Conservation (phyloP, 129 eudicot species). For the Dittrichia graveolens region DNA sequence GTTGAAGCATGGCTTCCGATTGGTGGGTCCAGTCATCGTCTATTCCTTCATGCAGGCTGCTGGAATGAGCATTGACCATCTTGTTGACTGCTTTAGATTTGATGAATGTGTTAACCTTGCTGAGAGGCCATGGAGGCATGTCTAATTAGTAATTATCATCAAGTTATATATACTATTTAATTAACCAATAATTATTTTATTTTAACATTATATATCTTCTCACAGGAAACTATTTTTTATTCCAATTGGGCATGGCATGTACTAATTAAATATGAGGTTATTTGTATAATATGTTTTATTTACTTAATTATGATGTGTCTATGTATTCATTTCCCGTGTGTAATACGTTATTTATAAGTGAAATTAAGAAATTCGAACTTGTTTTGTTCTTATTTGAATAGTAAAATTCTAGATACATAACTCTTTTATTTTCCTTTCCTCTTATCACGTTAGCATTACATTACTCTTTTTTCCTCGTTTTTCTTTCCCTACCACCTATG, state of each 20-base stretch:
- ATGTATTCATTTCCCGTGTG: background rate
- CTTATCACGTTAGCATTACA: no score
- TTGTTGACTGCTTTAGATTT: constrained; percentile 74
- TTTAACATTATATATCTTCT: background rate
- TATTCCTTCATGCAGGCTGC: constrained; percentile 88
- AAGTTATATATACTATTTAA: background rate
- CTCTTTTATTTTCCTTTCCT: no score
- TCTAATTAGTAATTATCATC: constrained; percentile 26
- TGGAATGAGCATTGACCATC: constrained; percentile 83
- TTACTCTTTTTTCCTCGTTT: no score
- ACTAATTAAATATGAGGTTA: background rate
- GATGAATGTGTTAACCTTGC: constrained; percentile 73
- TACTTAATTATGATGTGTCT: background rate
- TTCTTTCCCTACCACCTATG: no score
- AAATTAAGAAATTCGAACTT: no score
- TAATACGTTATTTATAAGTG: no score
- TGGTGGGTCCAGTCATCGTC: constrained; percentile 76
- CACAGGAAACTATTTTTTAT: background rate
- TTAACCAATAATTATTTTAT: constrained; percentile 11
- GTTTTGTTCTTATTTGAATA: no score
- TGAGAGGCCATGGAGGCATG: constrained; percentile 89
- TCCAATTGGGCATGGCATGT: constrained; percentile 6
- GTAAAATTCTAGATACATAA: no score
- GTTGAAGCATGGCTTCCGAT: constrained; percentile 57
- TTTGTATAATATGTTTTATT: background rate